Percentiles rank a stretch among this genome's conserved stretches.
These are phyloP conservation scores for Globisporangium cystogenes DNA, from an alignment of 352 stramenopile genomes.

Conservation along the genomic window DNA sequence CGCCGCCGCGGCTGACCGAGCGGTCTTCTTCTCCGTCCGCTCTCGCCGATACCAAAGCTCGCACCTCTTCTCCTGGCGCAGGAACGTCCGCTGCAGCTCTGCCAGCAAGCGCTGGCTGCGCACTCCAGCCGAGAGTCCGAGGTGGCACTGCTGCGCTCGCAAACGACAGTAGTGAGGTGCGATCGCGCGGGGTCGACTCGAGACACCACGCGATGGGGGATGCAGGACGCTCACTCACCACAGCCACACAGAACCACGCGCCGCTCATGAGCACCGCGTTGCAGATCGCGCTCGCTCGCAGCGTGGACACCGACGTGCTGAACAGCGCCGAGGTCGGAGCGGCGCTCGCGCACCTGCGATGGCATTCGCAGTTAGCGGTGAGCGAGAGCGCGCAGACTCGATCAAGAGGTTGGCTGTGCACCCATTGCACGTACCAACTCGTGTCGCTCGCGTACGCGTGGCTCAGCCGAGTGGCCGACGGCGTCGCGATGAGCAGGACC, in stretches of 20 bases:
- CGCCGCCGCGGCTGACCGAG: background rate
- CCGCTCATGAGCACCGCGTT: slow-evolving; percentile 37
- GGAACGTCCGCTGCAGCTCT: slow-evolving; percentile 5
- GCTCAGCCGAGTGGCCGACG: slow-evolving; percentile 35
- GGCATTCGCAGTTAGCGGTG: background rate
- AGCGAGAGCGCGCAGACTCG: background rate
- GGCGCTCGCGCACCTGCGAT: slow-evolving; percentile 1
- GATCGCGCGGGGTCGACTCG: no score
- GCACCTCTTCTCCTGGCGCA: slow-evolving; percentile 17
- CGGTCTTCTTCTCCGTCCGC: background rate
- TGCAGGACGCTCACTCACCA: no score
- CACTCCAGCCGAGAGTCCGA: slow-evolving; percentile 16
- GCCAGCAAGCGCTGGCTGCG: slow-evolving; percentile 11
- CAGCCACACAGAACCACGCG: slow-evolving; percentile 46
- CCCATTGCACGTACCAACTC: slow-evolving; percentile 22
- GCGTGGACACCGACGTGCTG: slow-evolving; percentile 14
- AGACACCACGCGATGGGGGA: background rate
- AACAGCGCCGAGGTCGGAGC: slow-evolving; percentile 13
- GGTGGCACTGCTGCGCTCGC: slow-evolving; percentile 17
- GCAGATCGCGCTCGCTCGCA: slow-evolving; percentile 26
- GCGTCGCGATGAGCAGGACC: slow-evolving; percentile 32
- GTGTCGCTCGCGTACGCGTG: slow-evolving; percentile 24
- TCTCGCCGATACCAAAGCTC: background rate
- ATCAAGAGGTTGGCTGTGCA: background rate
- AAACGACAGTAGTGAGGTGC: no score